phyloP scores from a whole-genome alignment of 2,329 filamentous ascomycete species.

The Fusarium graminum region DNA sequence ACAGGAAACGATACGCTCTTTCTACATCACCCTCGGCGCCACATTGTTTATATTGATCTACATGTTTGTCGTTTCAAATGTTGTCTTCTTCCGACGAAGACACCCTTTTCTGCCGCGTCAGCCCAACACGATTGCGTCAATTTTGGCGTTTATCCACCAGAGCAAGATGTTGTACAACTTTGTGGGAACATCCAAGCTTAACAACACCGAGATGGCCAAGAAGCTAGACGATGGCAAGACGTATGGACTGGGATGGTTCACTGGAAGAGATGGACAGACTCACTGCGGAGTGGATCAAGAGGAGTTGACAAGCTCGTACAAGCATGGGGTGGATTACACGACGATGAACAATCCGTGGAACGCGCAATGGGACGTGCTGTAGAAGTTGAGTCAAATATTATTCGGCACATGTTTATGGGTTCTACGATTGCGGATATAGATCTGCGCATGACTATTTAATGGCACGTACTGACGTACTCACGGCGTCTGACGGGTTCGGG shows the following conservation, averaged over 20 bases:
- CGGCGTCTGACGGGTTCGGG: constrained; percentile 15
- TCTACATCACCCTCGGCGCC: constrained; percentile 74
- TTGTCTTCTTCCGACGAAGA: constrained; percentile 73
- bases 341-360: constrained; percentile 67
- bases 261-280: constrained; percentile 76
- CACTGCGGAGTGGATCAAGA: constrained; percentile 86
- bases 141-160: constrained; percentile 83
- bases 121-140: constrained; percentile 81
- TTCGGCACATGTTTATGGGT: constrained; percentile 6
- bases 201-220: constrained; percentile 70
- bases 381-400: constrained; percentile 19
- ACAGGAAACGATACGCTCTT: constrained; percentile 72
- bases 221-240: constrained; percentile 70
- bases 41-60: constrained; percentile 75
- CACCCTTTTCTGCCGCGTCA: constrained; percentile 81
- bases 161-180: constrained; percentile 84
- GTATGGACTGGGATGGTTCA: constrained; percentile 84
- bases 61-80: constrained; percentile 69
- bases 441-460: constrained; percentile 27
- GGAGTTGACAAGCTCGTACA: constrained; percentile 74
- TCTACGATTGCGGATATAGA: constrained; percentile 29
- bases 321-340: constrained; percentile 69
- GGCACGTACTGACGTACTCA: constrained; percentile 12
- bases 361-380: constrained; percentile 56
- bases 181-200: constrained; percentile 75